A percentile compares a stretch with the other conserved stretches of the same genome.
These are phyloP conservation scores for Backusella tarrabulga DNA, from an alignment of 192 early-diverging fungal genomes.

Conservation along the genomic window DNA sequence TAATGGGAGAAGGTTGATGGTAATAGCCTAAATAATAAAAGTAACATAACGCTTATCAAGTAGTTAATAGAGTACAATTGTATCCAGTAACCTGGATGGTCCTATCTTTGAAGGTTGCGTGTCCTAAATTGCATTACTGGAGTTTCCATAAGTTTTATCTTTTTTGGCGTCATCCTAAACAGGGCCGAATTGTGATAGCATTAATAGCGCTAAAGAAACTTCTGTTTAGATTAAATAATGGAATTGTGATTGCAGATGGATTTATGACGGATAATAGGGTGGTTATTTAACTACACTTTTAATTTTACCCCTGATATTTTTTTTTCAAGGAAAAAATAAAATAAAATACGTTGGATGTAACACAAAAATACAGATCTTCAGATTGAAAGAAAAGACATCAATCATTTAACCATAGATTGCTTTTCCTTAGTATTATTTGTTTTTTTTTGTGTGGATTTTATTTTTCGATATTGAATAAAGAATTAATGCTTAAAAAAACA, in stretches of 20 bases:
- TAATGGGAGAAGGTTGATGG: too few species aligned
- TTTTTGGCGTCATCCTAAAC: background rate
- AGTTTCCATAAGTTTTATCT: background rate
- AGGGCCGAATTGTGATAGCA: background rate
- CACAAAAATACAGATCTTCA: slow-evolving; percentile 8
- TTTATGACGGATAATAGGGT: background rate
- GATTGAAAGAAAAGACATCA: background rate
- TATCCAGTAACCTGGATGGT: background rate
- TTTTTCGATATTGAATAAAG: background rate
- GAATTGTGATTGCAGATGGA: background rate
- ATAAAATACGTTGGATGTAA: background rate
- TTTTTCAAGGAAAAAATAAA: background rate
- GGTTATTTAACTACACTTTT: background rate
- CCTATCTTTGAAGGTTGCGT: background rate
- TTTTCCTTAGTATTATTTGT: background rate
- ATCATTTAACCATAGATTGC: background rate
- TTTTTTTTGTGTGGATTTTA: background rate
- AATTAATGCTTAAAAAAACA: background rate
- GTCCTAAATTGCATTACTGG: background rate
- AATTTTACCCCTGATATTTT: slow-evolving; percentile 7
- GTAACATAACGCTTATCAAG: background rate
- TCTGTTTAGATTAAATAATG: background rate
- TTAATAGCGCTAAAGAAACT: background rate
- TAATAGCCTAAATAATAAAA: background rate
- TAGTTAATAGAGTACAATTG: background rate